phyloP scores from a whole-genome alignment of 192 early-diverging fungal genomes.

The Borealophlyctis nickersoniae region DNA sequence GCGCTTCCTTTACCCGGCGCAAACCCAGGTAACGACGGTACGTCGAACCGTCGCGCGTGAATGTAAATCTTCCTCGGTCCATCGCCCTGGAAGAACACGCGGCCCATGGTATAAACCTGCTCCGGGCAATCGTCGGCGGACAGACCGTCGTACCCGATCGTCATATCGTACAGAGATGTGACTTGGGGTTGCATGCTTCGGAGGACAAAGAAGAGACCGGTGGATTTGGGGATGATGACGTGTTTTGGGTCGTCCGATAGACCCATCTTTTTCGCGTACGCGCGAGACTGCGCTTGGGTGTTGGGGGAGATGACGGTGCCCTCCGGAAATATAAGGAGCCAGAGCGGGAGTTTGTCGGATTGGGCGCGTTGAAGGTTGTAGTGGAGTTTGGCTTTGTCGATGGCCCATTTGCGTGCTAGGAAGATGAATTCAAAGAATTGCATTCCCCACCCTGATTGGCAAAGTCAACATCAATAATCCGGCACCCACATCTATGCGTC shows the following conservation, averaged over 20 bases:
- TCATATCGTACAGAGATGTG: constrained; percentile 81
- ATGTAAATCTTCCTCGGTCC: constrained; percentile 81
- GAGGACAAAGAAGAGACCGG: constrained; percentile 74
- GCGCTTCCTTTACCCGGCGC: no score
- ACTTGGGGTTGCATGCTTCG: constrained; percentile 62
- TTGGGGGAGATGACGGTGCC: constrained; percentile 84
- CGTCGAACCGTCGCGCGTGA: constrained; percentile 47
- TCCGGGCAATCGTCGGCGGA: constrained; percentile 38
- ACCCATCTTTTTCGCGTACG: constrained; percentile 63
- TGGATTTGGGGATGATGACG: constrained; percentile 81
- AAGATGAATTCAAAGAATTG: constrained; percentile 92
- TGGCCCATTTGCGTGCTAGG: constrained; percentile 79
- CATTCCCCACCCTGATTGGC: constrained; percentile 59
- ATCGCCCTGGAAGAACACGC: constrained; percentile 67
- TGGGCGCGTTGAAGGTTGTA: constrained; percentile 43
- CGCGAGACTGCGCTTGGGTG: constrained; percentile 63
- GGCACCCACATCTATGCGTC: not conserved
- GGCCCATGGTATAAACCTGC: constrained; percentile 70
- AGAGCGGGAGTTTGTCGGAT: constrained; percentile 59
- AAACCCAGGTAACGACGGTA: constrained; percentile 38
- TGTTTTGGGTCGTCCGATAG: constrained; percentile 44
- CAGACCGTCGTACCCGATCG: constrained; percentile 84
- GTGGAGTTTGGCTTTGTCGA: constrained; percentile 64
- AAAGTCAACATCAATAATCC: not conserved
- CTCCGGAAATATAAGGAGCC: constrained; percentile 95